Base-by-base conservation (phyloP, 2,329 filamentous ascomycete species). In the Xylaria sp. region DNA sequence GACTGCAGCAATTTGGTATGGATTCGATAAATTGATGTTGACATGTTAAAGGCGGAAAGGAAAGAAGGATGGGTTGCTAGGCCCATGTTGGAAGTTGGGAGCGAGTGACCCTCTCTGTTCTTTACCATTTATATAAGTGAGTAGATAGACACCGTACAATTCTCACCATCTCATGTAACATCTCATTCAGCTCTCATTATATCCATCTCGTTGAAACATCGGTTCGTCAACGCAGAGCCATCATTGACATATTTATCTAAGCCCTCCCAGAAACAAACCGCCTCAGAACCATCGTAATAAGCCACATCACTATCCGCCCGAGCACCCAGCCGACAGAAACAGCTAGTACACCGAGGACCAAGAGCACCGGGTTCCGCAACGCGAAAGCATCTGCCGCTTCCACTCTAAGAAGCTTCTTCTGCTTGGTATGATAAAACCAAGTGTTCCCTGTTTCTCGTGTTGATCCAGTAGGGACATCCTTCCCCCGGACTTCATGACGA, bases 371-470 rank as follows among this genome's bases (percentile, higher is more conserved):
- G 12, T 82, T 80, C 28, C 88, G 84, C 77, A 91, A 82, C 76
- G 87, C 85, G 71, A 92, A 89, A 2, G 90, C 90, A 75, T 92
- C 89, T 2, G 83, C 83, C 18, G 89, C 84, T 77, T 92, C 88
- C 82, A 90, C 82, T 76, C 81, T 86, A 75, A 90, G 84, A 63
- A 92, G 81, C 76, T 89, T 88, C 69, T 86, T 82, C 79, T 89
- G 86, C 77, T 87, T 86, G 72, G 82, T 84, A 78, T 87, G 86
- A 71, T 88, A 88, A 73, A 85, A 84, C 77, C 80, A 83, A 20
- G 77, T 73, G 44, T 75, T 70, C 25, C 77, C 78, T 61, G 78
- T 75, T 61, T 64, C 37, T 52, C 50, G 50, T 2, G 50, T 13
- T 20, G 56, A n/a, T 12, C 12, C 12, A 5, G 55, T 9, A 8